Evolutionary conservation across 345 rosid species (phyloP), one percentile per base, ranked within the genome.

Genomic region (Eucalyptus guilfoylei): DNA sequence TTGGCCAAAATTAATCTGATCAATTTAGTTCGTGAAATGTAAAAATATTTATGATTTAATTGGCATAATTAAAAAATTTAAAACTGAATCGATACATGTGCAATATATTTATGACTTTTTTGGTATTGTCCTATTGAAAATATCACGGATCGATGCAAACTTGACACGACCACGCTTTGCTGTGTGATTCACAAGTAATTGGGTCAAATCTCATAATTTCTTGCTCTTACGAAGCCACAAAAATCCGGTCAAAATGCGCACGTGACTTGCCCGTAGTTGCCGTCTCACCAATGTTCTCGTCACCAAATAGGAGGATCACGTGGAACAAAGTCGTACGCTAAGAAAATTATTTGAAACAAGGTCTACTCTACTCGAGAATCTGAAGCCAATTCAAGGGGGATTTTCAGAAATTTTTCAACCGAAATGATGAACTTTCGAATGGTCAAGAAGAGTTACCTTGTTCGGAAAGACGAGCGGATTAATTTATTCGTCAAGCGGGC

Each of bases 11-110:
- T 19, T 52, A 52, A 52, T 52, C 1, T 0, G 1, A 55, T 55
- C 1, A 0, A 55, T 2, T 55, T 24, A 55, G 28, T 55, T 55
- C 1, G 0, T 23, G 28, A 55, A 23, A 55, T 55, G 1, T 23
- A 9, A 55, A 55, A 55, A 24, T 24, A 1, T 24, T 55, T 55
- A 23, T 9, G 9, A 55, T 55, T 55, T 23, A 55, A 55, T 55
- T 1, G 0, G 0, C 1, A 55, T 55, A 24, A 55, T 24, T 24
- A 23, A 55, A 55, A 24, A 9, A 0, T 55, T 55, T 55, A 5
- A 9, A 55, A 10, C 0, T 10, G 6, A 55, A 55, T 55, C 1
- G 3, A 1, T 1, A 55, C 30, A 24, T 9, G 0, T 10, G 30
- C 1, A 55, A 55, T 55, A 55, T 4, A 10, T 55, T 55, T 24